These are phyloP conservation scores for Tricholoma sp. DNA, from an alignment of 768 basidiomycete species.

Conservation along the genomic window DNA sequence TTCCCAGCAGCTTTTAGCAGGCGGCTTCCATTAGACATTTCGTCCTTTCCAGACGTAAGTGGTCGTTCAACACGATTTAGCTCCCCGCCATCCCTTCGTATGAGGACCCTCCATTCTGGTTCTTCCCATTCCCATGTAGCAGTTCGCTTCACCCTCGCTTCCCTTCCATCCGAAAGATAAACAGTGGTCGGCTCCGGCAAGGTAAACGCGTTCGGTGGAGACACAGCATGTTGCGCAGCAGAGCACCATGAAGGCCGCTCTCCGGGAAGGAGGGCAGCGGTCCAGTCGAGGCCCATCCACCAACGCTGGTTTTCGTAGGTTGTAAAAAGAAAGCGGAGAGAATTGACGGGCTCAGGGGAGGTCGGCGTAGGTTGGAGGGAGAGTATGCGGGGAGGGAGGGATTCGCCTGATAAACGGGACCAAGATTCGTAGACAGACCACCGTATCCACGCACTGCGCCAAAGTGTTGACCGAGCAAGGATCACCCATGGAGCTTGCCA, in stretches of 20 bases:
- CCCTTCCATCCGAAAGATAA: slow-evolving; percentile 45
- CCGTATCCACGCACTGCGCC: slow-evolving; percentile 64
- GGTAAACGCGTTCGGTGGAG: slow-evolving; percentile 64
- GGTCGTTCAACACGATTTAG: slow-evolving; percentile 55
- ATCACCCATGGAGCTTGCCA: slow-evolving; percentile 67
- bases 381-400: slow-evolving; percentile 38
- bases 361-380: slow-evolving; percentile 29
- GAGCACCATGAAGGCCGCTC: slow-evolving; percentile 90
- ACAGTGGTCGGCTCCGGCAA: slow-evolving; percentile 60
- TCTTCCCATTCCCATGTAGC: slow-evolving; percentile 91
- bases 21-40: slow-evolving; percentile 27
- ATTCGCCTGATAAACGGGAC: slow-evolving; percentile 50
- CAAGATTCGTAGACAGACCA: slow-evolving; percentile 51
- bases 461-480: slow-evolving; percentile 49
- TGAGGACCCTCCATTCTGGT: slow-evolving; percentile 80
- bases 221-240: slow-evolving; percentile 49
- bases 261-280: slow-evolving; percentile 81
- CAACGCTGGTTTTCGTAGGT: slow-evolving; percentile 92
- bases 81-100: slow-evolving; percentile 49
- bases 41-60: slow-evolving; percentile 22
- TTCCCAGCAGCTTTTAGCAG: slow-evolving; percentile 53
- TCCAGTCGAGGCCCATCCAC: slow-evolving; percentile 99
- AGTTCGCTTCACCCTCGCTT: slow-evolving; percentile 55
- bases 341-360: slow-evolving; percentile 30
- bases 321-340: slow-evolving; percentile 80